Base-by-base conservation (phyloP, 2,329 filamentous ascomycete species). In the Elsinoe batatas region DNA sequence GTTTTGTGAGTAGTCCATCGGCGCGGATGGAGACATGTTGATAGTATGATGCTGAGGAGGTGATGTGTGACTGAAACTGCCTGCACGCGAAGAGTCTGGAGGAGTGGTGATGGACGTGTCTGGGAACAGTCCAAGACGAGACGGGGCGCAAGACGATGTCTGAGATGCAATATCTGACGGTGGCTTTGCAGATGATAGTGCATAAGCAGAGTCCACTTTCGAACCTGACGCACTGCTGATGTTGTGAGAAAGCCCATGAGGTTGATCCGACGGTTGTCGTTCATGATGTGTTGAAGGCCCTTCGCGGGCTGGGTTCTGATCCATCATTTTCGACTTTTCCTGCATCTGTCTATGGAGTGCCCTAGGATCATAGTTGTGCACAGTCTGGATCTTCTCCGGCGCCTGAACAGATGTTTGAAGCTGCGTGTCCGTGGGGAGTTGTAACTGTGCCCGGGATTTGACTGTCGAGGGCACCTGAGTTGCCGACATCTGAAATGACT, bases 121-220 rank as follows among this genome's bases (percentile, higher is more conserved):
- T 22, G 55, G 55, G 20, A 57, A 57, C 8, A 57, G 44, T 15
- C 55, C 55, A 17, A 57, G 37, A 15, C 46, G 33, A 8, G 53
- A 55, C 13, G 53, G 53, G 20, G 40, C 30, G 12, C 53, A 22
- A 13, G 53, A 44, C 5, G 53, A 42, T 5, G 53, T 22, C 36
- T 44, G 40, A 37, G 53, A 44, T 12, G 53, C 22, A 13, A 36
- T 30, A 11, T 55, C 53, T 36, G 32, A 37, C n/a, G 40, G 40
- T 11, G 53, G 32, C 40, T 55, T 55, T 13, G 13, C 53, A 12
- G 53, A 55, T 13, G 38, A 37, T 18, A 55, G 18, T 3, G 40
- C 42, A 37, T 55, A 55, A 8, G 53, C 53, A 22, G 53, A 47
- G 26, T 55, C 53, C 17, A 44, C 40, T 15, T 55, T 55, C 5